Conservation (phyloP, 179 eudicot genomes). For the Drosera spatulata region DNA sequence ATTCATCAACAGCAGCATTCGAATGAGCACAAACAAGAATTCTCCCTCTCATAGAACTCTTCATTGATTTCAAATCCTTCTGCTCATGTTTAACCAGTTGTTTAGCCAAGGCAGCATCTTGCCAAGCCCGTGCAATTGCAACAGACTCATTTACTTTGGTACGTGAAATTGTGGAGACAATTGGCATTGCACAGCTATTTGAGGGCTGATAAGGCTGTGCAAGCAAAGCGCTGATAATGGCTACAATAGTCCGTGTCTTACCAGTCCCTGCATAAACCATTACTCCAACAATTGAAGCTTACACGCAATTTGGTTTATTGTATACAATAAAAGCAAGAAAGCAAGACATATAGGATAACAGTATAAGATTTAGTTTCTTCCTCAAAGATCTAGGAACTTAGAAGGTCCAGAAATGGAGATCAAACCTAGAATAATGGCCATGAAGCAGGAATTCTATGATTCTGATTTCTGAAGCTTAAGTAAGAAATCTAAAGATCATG, state of each 20-base stretch:
- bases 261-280: constrained; percentile 63
- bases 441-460: no score
- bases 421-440: no score
- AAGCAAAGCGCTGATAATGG: constrained; percentile 83
- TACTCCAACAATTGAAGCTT: constrained; percentile 1
- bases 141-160: constrained; percentile 53
- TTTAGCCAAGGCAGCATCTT: constrained; percentile 94
- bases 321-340: background rate
- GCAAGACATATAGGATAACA: no score
- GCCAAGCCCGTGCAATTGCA: constrained; percentile 98
- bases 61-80: constrained; percentile 28
- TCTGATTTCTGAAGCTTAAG: no score
- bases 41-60: constrained; percentile 41
- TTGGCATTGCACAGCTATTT: constrained; percentile 20
- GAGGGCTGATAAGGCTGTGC: constrained; percentile 24
- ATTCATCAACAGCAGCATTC: constrained; percentile 99
- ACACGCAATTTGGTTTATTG: background rate
- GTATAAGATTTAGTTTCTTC: no score
- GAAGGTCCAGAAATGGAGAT: no score
- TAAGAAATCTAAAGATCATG: no score
- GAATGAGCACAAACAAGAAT: constrained; percentile 99
- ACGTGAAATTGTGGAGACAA: constrained; percentile 22
- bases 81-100: constrained; percentile 49
- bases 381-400: no score
- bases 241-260: constrained; percentile 89